phyloP scores from a whole-genome alignment of 1,139 yeast genomes.

The Blastobotrys serpentis region DNA sequence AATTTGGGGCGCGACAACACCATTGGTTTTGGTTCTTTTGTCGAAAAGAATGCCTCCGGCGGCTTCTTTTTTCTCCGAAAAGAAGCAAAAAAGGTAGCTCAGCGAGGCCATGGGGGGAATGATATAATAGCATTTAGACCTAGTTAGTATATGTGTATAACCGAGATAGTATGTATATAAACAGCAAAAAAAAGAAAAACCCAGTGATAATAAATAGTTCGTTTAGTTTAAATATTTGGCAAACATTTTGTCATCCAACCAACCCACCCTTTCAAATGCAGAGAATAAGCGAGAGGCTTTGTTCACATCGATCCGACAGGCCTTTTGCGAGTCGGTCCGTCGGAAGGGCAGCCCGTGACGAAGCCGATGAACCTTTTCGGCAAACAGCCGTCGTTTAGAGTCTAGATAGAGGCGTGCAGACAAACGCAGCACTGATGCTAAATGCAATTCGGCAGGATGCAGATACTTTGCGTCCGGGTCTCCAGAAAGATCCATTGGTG shows the following conservation, averaged over 20 bases:
- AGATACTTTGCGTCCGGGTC: slow-evolving; percentile 72
- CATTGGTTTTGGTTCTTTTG: background rate
- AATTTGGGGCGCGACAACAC: background rate
- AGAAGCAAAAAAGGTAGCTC: background rate
- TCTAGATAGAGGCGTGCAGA: slow-evolving; percentile 88
- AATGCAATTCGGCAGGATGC: slow-evolving; percentile 87
- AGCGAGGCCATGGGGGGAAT: background rate
- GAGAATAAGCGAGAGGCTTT: slow-evolving; percentile 91
- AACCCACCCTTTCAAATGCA: slow-evolving; percentile 92
- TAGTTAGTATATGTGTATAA: no score
- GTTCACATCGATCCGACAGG: slow-evolving; percentile 94
- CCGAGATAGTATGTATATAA: background rate
- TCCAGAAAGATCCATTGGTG: slow-evolving; percentile 81
- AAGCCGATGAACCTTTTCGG: slow-evolving; percentile 80
- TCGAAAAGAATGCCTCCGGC: background rate
- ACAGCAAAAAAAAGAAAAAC: background rate
- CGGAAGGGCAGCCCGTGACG: slow-evolving; percentile 80
- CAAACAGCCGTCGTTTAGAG: slow-evolving; percentile 84
- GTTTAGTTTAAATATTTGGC: slow-evolving; percentile 45
- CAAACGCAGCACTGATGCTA: slow-evolving; percentile 85
- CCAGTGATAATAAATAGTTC: slow-evolving; percentile 2
- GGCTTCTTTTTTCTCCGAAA: background rate
- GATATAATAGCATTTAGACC: slow-evolving; percentile 2
- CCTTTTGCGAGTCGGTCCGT: slow-evolving; percentile 96
- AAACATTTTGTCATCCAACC: slow-evolving; percentile 83